These are phyloP conservation scores for Solanum lycopersicoides DNA, from an alignment of 257 asterid species.

Conservation along the genomic window DNA sequence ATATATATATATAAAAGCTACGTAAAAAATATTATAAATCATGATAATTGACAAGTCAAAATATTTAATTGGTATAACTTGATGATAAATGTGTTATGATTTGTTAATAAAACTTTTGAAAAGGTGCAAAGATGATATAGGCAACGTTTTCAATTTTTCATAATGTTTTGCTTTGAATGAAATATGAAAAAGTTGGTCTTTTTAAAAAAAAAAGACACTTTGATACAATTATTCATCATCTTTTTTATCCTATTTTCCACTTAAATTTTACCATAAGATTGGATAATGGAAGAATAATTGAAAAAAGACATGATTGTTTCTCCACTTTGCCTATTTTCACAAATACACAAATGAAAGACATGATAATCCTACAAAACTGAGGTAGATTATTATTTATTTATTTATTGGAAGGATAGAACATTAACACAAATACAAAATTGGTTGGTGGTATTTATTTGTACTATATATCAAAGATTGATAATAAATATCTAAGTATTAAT, in stretches of 20 bases:
- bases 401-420: not conserved
- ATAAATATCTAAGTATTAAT: not conserved
- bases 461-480: not conserved
- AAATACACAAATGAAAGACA: not conserved
- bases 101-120: not conserved
- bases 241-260: not conserved
- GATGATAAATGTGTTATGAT: not conserved
- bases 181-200: not conserved
- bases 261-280: not conserved
- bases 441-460: not conserved
- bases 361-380: not conserved
- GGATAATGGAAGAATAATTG: no score
- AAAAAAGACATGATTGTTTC: not conserved
- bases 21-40: no score
- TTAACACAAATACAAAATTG: not conserved
- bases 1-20: no score
- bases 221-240: slow-evolving; percentile 1
- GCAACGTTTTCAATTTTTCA: not conserved
- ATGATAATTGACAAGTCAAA: no score
- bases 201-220: not conserved
- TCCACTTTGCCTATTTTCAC: not conserved
- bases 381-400: not conserved
- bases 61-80: not conserved
- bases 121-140: not conserved
- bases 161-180: not conserved